Evolutionary conservation across 2,329 filamentous ascomycete genomes (phyloP).

Genomic region (Alternaria rosae): DNA sequence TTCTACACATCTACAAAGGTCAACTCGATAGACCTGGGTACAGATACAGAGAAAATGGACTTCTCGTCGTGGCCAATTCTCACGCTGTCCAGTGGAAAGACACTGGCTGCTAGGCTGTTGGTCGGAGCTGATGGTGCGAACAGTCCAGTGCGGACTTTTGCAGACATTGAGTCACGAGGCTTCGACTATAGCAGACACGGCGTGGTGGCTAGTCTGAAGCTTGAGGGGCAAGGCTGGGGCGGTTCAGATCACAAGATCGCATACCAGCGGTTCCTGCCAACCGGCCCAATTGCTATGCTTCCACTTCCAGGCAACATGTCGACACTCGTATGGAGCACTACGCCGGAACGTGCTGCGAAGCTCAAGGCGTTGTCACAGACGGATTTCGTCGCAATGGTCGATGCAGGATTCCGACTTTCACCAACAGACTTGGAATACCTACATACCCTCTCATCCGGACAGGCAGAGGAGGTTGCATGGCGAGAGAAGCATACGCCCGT

Average conservation of each 20-base stretch:
- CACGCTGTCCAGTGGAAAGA: conserved; percentile 70
- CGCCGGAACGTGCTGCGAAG: conserved; percentile 76
- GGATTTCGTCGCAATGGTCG: conserved; percentile 87
- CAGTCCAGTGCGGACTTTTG: conserved; percentile 89
- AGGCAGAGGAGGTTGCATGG: conserved; percentile 84
- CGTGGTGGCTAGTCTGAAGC: conserved; percentile 84
- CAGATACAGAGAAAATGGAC: conserved; percentile 71
- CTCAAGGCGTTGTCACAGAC: conserved; percentile 76
- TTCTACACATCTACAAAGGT: conserved; percentile 81
- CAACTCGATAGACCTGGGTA: conserved; percentile 78
- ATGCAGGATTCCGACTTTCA: conserved; percentile 86
- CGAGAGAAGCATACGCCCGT: conserved; percentile 73
- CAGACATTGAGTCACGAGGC: conserved; percentile 81
- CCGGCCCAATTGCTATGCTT: conserved; percentile 88
- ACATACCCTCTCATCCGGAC: conserved; percentile 65
- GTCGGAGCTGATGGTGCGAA: conserved; percentile 95
- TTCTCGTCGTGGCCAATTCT: conserved; percentile 88
- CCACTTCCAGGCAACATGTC: conserved; percentile 84
- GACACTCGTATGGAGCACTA: conserved; percentile 94
- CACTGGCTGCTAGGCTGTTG: conserved; percentile 80
- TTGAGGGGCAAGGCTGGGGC: conserved; percentile 62
- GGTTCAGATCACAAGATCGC: conserved; percentile 69
- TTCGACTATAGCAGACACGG: conserved; percentile 95
- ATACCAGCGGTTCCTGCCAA: conserved; percentile 94
- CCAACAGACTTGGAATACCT: conserved; percentile 84